A percentile compares a stretch with the other conserved stretches of the same genome.
These are phyloP conservation scores for Russula brevipes DNA, from an alignment of 768 basidiomycete genomes.

Conservation along the genomic window DNA sequence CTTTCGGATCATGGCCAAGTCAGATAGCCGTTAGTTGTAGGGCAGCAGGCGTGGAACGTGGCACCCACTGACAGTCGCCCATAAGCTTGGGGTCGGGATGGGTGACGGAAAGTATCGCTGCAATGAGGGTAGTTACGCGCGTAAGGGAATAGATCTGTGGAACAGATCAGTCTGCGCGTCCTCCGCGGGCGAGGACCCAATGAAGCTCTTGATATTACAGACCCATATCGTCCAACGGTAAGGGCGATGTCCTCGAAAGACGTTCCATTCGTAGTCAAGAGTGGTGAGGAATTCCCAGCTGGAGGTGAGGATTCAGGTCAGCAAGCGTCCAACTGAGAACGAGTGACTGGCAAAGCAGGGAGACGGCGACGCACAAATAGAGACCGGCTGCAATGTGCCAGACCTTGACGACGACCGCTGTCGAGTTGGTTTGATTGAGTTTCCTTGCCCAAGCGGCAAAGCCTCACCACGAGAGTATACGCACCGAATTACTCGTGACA, in stretches of 20 bases:
- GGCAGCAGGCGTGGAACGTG: neutral
- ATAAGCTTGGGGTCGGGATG: neutral
- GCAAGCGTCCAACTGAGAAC: too few species aligned
- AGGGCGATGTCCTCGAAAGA: constrained; percentile 5
- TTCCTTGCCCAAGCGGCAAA: too few species aligned
- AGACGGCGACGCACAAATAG: neutral
- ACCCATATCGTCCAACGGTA: constrained; percentile 15
- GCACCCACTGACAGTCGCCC: constrained; percentile 8
- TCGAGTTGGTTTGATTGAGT: too few species aligned
- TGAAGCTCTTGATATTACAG: neutral
- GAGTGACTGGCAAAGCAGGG: neutral
- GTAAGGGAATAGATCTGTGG: constrained; percentile 7
- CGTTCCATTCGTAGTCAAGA: constrained; percentile 3
- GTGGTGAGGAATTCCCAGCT: neutral
- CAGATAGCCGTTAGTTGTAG: neutral
- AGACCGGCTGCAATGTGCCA: neutral
- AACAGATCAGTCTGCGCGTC: neutral
- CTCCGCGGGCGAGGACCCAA: neutral
- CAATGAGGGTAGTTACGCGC: neutral
- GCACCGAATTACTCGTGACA: too few species aligned
- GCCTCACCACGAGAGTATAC: too few species aligned
- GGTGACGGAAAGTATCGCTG: neutral
- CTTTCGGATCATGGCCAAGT: neutral
- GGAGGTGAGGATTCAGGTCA: too few species aligned
- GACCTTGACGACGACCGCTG: neutral